Evolutionary conservation across 768 basidiomycete genomes (phyloP).

Genomic region (Psilocybe sp.): DNA sequence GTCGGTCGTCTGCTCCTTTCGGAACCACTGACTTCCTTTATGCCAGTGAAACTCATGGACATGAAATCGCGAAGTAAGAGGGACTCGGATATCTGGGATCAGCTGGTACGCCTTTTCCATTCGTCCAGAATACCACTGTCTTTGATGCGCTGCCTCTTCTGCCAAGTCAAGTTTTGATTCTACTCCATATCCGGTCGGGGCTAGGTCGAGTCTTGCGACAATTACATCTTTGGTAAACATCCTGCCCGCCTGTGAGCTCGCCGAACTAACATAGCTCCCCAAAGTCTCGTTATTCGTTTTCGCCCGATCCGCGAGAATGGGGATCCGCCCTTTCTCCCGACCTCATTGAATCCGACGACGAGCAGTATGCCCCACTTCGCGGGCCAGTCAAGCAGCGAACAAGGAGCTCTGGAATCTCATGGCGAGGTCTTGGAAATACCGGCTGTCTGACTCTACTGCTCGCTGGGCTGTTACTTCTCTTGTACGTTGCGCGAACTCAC

Average conservation of each 20-base stretch:
- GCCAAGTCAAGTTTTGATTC: constrained; percentile 26
- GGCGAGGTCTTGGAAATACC: constrained; percentile 67
- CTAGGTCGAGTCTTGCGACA: constrained; percentile 26
- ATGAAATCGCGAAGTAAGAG: constrained; percentile 11
- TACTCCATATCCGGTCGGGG: constrained; percentile 27
- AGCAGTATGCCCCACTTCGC: constrained; percentile 23
- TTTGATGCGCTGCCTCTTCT: neutral
- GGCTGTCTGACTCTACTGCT: constrained; percentile 47
- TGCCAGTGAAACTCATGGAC: constrained; percentile 9
- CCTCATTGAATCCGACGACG: constrained; percentile 40
- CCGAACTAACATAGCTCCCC: neutral
- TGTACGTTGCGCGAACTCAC: constrained; percentile 43
- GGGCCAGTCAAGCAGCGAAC: neutral
- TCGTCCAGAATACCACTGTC: neutral
- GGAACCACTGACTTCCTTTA: neutral
- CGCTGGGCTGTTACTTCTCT: constrained; percentile 47
- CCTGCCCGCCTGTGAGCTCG: neutral
- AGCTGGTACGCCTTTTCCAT: constrained; percentile 16
- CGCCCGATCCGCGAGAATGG: constrained; percentile 57
- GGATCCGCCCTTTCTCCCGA: constrained; percentile 44
- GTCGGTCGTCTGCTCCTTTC: constrained; percentile 1
- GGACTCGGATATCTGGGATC: constrained; percentile 17
- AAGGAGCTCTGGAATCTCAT: constrained; percentile 36
- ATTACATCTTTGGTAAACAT: constrained; percentile 24
- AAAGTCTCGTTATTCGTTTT: constrained; percentile 42